Percentiles rank a stretch among this genome's conserved stretches.
Evolutionary conservation across 78 protist species (phyloP).

Genomic region (Goniomonas avonlea): DNA sequence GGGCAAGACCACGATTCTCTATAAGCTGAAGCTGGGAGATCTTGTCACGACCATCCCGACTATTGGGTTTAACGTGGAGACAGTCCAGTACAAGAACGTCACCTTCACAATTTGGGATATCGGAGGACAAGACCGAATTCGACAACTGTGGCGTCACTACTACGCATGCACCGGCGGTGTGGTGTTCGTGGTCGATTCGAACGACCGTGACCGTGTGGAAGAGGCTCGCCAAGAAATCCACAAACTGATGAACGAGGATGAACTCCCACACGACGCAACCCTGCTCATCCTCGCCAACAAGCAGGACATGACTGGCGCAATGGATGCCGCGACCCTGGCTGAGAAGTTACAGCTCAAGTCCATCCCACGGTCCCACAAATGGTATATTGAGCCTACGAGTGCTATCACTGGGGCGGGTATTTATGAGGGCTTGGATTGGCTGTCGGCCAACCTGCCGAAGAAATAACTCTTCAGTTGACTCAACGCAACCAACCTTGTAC

Average conservation of each 20-base stretch:
- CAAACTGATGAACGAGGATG: background rate
- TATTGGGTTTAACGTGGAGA: conserved; percentile 87
- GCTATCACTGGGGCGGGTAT: conserved; percentile 37
- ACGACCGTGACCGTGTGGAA: background rate
- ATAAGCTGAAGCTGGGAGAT: conserved; percentile 26
- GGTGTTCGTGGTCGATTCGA: conserved; percentile 29
- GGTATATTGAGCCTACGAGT: conserved; percentile 10
- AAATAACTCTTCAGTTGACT: background rate
- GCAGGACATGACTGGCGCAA: conserved; percentile 15
- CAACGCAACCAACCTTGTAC: background rate
- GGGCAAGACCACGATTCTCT: conserved; percentile 14
- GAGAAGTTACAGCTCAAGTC: too few species aligned
- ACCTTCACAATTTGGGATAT: conserved; percentile 63
- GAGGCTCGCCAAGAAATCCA: conserved; percentile 45
- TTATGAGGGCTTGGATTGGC: conserved; percentile 15
- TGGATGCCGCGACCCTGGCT: background rate
- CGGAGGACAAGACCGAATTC: conserved; percentile 91
- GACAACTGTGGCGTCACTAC: conserved; percentile 84
- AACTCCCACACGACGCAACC: background rate
- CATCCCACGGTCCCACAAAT: too few species aligned
- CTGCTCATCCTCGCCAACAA: conserved; percentile 38
- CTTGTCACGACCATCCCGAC: conserved; percentile 38
- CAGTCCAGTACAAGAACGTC: conserved; percentile 83
- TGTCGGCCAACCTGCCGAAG: background rate
- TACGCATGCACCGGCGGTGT: conserved; percentile 59